A percentile compares a stretch with the other conserved stretches of the same genome.
Conservation (phyloP, 2,329 filamentous ascomycete species). For the Epichloe elymi region DNA sequence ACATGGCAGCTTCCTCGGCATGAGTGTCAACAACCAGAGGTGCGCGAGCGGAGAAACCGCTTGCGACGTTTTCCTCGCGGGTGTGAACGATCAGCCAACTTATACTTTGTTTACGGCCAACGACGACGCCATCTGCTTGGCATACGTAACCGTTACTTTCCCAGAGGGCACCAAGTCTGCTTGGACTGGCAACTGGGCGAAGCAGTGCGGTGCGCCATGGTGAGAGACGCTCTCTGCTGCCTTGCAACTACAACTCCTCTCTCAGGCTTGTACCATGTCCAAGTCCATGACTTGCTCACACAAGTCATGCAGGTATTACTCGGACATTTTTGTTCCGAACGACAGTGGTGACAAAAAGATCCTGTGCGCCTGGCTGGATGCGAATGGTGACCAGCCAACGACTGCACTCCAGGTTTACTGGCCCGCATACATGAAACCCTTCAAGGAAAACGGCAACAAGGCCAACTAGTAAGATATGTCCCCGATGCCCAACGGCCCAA, state of each 20-base stretch:
- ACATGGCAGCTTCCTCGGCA: not conserved
- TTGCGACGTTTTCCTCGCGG: not conserved
- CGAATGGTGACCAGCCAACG: not conserved
- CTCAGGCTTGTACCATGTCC: not conserved
- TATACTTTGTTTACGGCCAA: not conserved
- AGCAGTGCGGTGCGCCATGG: not conserved
- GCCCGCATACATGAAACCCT: not conserved
- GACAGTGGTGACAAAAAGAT: not conserved
- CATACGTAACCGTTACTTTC: not conserved
- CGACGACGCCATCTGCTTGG: not conserved
- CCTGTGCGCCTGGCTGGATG: not conserved
- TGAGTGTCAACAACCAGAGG: rapidly evolving
- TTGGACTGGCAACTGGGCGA: not conserved
- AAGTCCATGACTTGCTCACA: not conserved
- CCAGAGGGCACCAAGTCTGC: not conserved
- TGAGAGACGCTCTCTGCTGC: not conserved
- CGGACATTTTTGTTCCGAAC: not conserved
- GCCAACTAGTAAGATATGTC: not conserved
- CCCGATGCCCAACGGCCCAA: not conserved
- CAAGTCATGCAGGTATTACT: not conserved
- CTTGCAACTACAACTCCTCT: not conserved
- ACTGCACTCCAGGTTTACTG: not conserved
- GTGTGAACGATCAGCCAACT: not conserved
- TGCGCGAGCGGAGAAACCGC: not conserved
- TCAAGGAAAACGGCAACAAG: not conserved